These are phyloP conservation scores for Brasilioporus rufonigricans DNA, from an alignment of 768 basidiomycete genomes.

Conservation along the genomic window DNA sequence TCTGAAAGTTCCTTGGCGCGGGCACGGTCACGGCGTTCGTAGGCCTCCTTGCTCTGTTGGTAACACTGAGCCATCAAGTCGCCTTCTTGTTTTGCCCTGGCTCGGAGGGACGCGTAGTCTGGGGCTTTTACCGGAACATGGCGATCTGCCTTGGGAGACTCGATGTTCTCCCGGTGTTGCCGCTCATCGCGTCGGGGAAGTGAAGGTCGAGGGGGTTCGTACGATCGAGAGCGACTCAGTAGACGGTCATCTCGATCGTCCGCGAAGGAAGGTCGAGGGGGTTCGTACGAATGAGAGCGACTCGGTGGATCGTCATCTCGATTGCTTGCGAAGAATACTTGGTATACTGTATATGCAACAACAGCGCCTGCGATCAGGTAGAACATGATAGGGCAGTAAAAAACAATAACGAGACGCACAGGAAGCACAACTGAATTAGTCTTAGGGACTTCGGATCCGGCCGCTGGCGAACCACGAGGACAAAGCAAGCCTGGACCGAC, in stretches of 20 bases:
- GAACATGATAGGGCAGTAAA: conserved; percentile 8
- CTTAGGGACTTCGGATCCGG: background rate
- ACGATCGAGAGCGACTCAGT: background rate
- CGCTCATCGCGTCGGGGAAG: conserved; percentile 8
- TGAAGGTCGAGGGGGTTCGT: background rate
- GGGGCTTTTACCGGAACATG: conserved; percentile 18
- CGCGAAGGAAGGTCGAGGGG: background rate
- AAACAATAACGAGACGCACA: background rate
- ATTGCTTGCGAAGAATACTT: conserved; percentile 4
- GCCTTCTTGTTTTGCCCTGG: conserved; percentile 73
- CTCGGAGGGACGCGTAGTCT: conserved; percentile 60
- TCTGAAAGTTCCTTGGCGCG: conserved; percentile 78
- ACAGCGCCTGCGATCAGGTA: conserved; percentile 9
- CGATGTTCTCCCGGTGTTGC: conserved; percentile 1
- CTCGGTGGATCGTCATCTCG: conserved; percentile 1
- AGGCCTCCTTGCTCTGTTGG: conserved; percentile 70
- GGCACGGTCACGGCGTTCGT: conserved; percentile 66
- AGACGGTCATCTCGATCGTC: conserved; percentile 7
- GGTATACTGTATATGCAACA: conserved; percentile 14
- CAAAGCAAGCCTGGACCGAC: too few relatives aligned
- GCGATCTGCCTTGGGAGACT: background rate
- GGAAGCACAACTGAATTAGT: background rate
- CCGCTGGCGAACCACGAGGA: background rate
- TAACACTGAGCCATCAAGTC: conserved; percentile 69
- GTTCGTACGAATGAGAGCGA: background rate